These are phyloP conservation scores for Cladosporium sp. DNA, from an alignment of 2,329 filamentous ascomycete genomes.

Conservation along the genomic window DNA sequence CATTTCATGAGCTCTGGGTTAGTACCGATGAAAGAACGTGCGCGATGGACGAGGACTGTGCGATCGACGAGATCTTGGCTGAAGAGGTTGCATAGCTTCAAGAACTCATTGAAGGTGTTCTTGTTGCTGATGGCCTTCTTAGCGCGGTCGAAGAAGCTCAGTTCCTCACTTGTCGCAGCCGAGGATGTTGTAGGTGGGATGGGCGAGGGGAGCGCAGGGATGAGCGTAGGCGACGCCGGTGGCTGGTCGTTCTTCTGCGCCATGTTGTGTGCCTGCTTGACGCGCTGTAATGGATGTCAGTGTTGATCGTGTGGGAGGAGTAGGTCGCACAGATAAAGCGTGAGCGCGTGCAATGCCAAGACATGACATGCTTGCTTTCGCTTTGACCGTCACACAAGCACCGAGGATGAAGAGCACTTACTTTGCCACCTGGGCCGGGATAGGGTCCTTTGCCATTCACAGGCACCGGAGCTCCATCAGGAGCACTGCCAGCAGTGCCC, in stretches of 20 bases:
- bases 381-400: background rate
- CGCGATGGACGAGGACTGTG: slow-evolving; percentile 78
- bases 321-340: background rate
- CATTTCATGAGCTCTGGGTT: slow-evolving; percentile 86
- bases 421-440: slow-evolving; percentile 50
- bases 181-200: slow-evolving; percentile 73
- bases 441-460: slow-evolving; percentile 31
- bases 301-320: background rate
- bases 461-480: slow-evolving; percentile 35
- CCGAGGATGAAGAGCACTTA: slow-evolving; percentile 37
- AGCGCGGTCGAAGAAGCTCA: slow-evolving; percentile 91
- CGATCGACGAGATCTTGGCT: slow-evolving; percentile 90
- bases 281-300: slow-evolving; percentile 55
- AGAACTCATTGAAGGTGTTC: slow-evolving; percentile 88
- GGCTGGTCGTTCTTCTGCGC: slow-evolving; percentile 36
- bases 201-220: slow-evolving; percentile 84
- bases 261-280: slow-evolving; percentile 68
- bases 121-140: slow-evolving; percentile 97
- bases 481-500: slow-evolving; percentile 48
- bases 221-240: slow-evolving; percentile 79
- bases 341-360: background rate
- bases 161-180: slow-evolving; percentile 78
- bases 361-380: slow-evolving; percentile 11
- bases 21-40: slow-evolving; percentile 80
- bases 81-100: slow-evolving; percentile 96